Conservation (phyloP, 345 rosid species). For the Diplotaxis tenuifolia region DNA sequence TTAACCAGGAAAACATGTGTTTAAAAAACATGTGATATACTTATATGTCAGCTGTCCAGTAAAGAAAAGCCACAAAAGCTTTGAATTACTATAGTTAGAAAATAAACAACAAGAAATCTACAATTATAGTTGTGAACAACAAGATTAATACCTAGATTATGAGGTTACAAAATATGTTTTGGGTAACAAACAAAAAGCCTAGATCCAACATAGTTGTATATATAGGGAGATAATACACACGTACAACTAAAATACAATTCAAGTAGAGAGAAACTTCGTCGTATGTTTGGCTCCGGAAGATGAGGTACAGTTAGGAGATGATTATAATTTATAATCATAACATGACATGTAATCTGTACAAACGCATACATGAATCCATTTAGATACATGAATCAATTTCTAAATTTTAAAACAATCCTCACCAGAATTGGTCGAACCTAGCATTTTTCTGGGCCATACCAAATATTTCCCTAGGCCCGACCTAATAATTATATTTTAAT, state of each 20-base stretch:
- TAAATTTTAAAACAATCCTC: not conserved
- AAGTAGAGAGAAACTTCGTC: too few relatives aligned
- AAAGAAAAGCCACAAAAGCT: not conserved
- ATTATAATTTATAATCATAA: too few relatives aligned
- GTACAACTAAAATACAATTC: not conserved
- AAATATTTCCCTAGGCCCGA: constrained; percentile 14
- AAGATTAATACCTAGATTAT: not conserved
- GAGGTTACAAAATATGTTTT: not conserved
- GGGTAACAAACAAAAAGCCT: not conserved
- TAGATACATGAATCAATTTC: not conserved
- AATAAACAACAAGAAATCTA: not conserved
- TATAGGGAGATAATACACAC: not conserved
- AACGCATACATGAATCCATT: not conserved
- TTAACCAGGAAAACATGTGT: constrained; percentile 3
- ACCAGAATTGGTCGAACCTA: constrained; percentile 10
- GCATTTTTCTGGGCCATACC: constrained; percentile 28
- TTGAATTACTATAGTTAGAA: not conserved
- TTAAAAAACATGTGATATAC: not conserved
- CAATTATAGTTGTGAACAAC: not conserved
- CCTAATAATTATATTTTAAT: not conserved
- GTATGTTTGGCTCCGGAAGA: too few relatives aligned
- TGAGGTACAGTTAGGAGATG: too few relatives aligned
- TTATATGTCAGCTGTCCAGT: not conserved
- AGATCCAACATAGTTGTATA: not conserved
- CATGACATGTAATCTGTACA: too few relatives aligned